Evolutionary conservation across 163 green algal genomes (phyloP).

Genomic region (Scenedesmus sp.): DNA sequence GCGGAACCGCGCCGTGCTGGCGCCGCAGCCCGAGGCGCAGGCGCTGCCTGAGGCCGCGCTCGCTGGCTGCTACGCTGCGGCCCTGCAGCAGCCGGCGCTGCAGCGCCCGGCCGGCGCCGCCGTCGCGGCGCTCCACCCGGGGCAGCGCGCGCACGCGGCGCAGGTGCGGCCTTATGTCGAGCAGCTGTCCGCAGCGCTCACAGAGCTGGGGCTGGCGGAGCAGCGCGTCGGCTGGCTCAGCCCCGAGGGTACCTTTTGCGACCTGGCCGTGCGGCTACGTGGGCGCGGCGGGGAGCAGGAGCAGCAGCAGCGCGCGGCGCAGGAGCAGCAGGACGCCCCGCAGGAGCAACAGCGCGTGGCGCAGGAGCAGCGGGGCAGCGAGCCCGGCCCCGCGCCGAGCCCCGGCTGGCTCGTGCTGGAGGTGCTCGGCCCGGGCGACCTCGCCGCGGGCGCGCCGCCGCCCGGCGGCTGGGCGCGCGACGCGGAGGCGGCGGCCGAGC

Average conservation of each 20-base stretch:
- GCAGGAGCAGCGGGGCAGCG: no score
- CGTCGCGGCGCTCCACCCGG: conserved; percentile 2
- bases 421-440: neutral
- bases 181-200: neutral
- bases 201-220: neutral
- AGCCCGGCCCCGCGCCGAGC: no score
- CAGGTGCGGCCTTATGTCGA: neutral
- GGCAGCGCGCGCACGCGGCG: neutral
- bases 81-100: conserved; percentile 10
- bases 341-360: no score
- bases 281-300: neutral
- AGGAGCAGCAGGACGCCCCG: conserved; percentile 11
- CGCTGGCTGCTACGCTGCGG: neutral
- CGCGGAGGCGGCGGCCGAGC: no score
- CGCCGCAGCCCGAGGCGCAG: neutral
- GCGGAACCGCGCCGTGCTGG: conserved; percentile 5
- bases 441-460: no score
- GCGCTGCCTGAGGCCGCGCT: conserved; percentile 5
- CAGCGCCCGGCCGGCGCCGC: neutral
- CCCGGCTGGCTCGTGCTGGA: neutral
- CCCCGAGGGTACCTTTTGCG: neutral
- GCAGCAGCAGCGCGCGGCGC: neutral
- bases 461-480: no score
- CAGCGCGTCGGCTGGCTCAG: conserved; percentile 6
- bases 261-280: neutral